Base-by-base conservation (phyloP, 2,329 filamentous ascomycete genomes). In the Phaeosphaeria sp. region DNA sequence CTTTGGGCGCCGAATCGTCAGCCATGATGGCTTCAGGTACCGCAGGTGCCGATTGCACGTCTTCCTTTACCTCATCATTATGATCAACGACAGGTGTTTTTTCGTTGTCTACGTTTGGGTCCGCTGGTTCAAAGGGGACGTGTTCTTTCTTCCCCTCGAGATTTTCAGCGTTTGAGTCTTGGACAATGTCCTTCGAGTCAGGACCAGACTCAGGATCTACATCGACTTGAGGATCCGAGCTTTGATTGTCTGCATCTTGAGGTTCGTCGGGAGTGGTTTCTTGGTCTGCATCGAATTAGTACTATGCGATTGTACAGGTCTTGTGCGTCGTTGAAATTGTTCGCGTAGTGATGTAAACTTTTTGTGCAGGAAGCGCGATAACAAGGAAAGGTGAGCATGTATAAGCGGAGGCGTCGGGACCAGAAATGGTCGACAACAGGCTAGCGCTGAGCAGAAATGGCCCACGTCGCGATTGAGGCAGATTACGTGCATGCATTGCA, bases 401-500 rank as follows among this genome's bases (percentile, higher is more conserved):
- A 20, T 48, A 42, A 57, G 62, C 59, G 59, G 54, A 56, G 61
- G 52, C 57, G 53, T 49, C 59, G 60, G 54, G 57, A 51, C 44
- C 60, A 56, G 55, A 56, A 52, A 53, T 25, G 18, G 46, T 49
- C 58, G 55, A 56, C 46, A 39, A 48, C 45, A 50, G 57, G 22
- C 61, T 61, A 69, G 60, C 64, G 61, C 36, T 46, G 55, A 51
- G 58, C 54, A 53, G 59, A 64, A 66, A 61, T 55, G 57, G 61
- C 56, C 64, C 66, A 67, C 57, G 62, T 56, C 61, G 55, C 54
- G 56, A 63, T 57, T 59, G 63, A 63, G 66, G 63, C 60, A 68
- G 63, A 67, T 67, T 63, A 60, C 63, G 48, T 61, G 63, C 68
- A 71, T 73, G 65, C 66, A 63, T 72, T 55, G 66, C 62, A 66